Percentiles rank a stretch among this genome's conserved stretches.
Evolutionary conservation across 768 basidiomycete species (phyloP).

Genomic region (Boletus reticulatus): DNA sequence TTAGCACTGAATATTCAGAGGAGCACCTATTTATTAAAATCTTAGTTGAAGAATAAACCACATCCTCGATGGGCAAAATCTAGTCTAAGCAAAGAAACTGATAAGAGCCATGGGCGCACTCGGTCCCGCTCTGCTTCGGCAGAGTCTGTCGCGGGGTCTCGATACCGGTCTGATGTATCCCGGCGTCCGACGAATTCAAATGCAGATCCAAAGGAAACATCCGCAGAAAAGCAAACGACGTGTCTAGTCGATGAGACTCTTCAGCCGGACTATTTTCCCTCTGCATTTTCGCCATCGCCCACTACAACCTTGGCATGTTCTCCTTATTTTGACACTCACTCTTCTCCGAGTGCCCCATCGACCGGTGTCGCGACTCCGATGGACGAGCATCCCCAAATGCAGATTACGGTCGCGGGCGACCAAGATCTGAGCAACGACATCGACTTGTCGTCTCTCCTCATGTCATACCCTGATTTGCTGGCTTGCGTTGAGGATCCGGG

Average conservation of each 20-base stretch:
- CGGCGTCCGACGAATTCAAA: not conserved
- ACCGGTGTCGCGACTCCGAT: slow-evolving; percentile 43
- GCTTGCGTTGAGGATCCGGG: slow-evolving; percentile 13
- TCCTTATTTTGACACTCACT: slow-evolving; percentile 20
- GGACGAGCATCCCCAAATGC: slow-evolving; percentile 40
- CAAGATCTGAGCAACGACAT: slow-evolving; percentile 35
- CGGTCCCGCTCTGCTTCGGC: slow-evolving; percentile 20
- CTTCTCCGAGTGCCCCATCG: slow-evolving; percentile 28
- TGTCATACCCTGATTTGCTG: slow-evolving; percentile 30
- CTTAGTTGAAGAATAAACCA: slow-evolving; percentile 69
- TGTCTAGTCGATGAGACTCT: slow-evolving; percentile 4
- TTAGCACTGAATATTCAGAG: not conserved
- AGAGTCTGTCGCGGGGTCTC: slow-evolving; percentile 4
- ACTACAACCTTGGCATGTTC: slow-evolving; percentile 18
- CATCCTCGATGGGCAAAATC: slow-evolving; percentile 57
- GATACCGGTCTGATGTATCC: not conserved
- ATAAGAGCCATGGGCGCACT: slow-evolving; percentile 23
- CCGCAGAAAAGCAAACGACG: not conserved
- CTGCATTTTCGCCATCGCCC: slow-evolving; percentile 30
- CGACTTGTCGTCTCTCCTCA: slow-evolving; percentile 42
- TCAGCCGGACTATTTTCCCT: slow-evolving; percentile 27
- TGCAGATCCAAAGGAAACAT: slow-evolving; percentile 3
- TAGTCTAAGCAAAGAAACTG: slow-evolving; percentile 23
- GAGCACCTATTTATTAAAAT: not conserved
- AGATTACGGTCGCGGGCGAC: slow-evolving; percentile 24